Evolutionary conservation across 176 grass and related monocot genomes (phyloP).

Genomic region (Paspalum notatum): DNA sequence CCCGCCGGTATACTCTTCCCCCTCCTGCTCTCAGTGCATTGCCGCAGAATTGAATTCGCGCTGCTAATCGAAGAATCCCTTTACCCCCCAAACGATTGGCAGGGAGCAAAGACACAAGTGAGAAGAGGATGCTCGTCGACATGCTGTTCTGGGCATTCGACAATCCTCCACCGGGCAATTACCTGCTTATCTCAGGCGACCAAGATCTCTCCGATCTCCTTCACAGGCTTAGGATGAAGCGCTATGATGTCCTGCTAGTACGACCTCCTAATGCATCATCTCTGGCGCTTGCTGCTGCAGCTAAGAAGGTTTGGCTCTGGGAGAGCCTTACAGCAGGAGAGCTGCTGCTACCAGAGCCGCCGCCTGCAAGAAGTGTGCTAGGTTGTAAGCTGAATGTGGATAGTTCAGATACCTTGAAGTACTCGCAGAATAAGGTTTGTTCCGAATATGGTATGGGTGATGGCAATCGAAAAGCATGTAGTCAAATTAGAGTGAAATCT

Average conservation of each 20-base stretch:
- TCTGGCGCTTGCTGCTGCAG: constrained; percentile 56
- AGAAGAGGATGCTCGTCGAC: constrained; percentile 88
- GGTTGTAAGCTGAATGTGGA: constrained; percentile 21
- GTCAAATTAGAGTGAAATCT: constrained; percentile 34
- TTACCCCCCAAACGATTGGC: constrained; percentile 8
- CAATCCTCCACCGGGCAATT: constrained; percentile 82
- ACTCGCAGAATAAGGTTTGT: constrained; percentile 4
- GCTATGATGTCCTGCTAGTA: constrained; percentile 73
- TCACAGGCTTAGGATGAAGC: constrained; percentile 71
- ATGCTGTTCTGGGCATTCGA: constrained; percentile 89
- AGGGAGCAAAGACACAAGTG: constrained; percentile 85
- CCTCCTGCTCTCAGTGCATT: background rate
- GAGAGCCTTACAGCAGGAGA: constrained; percentile 58
- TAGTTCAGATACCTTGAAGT: constrained; percentile 32
- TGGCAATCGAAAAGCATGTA: constrained; percentile 40
- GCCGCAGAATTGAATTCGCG: background rate
- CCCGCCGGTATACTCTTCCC: constrained; percentile 53
- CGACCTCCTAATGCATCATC: constrained; percentile 64
- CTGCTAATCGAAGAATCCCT: background rate
- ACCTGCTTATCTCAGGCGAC: constrained; percentile 81
- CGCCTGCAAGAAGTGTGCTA: constrained; percentile 35
- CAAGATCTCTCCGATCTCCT: constrained; percentile 79
- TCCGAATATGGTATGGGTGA: constrained; percentile 33
- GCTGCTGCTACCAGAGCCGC: constrained; percentile 34
- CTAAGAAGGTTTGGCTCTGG: constrained; percentile 78